Conservation (phyloP, 345 rosid species). For the Luvunga scandens region DNA sequence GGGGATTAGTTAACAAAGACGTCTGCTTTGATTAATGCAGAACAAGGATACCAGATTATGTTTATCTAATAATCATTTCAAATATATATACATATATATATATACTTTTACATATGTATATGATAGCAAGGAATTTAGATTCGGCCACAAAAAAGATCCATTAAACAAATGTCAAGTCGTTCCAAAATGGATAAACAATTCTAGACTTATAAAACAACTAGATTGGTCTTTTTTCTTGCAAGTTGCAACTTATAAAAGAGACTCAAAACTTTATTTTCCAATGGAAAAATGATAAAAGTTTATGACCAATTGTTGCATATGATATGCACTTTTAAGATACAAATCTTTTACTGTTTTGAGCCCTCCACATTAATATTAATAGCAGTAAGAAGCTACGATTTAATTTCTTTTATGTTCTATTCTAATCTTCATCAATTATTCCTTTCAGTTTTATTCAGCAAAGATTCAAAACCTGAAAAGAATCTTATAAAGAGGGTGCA, state of each 20-base stretch:
- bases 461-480: too few relatives aligned
- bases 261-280: not conserved
- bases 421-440: not conserved
- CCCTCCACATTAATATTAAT: too few relatives aligned
- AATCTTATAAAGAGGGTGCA: too few relatives aligned
- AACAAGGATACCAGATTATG: not conserved
- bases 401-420: too few relatives aligned
- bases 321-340: not conserved
- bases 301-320: not conserved
- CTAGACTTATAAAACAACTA: not conserved
- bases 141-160: not conserved
- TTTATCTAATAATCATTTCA: not conserved
- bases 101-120: not conserved
- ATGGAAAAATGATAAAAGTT: not conserved
- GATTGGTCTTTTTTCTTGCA: conserved; percentile 3
- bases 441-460: too few relatives aligned
- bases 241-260: conserved; percentile 6
- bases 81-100: not conserved
- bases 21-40: too few relatives aligned
- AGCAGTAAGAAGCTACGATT: too few relatives aligned
- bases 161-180: conserved; percentile 12
- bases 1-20: not conserved
- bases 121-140: not conserved
- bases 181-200: not conserved
- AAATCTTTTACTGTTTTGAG: too few relatives aligned